phyloP scores from a whole-genome alignment of 2,329 filamentous ascomycete genomes.

The Epichloe elymi region DNA sequence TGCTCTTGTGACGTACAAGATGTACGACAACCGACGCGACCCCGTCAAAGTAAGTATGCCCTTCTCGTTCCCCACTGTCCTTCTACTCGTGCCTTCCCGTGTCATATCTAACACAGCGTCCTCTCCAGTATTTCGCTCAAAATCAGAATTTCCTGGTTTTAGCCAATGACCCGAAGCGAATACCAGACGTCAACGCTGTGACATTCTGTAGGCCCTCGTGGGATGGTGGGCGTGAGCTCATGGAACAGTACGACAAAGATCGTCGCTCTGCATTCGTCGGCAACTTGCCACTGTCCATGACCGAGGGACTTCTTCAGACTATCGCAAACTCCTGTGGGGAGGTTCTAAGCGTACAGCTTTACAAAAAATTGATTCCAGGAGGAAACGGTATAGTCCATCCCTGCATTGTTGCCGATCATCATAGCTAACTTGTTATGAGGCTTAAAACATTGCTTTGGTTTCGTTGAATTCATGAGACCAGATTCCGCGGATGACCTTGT shows the following conservation, averaged over 20 bases:
- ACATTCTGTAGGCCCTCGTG: neutral
- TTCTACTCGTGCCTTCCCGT: neutral
- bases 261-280: conserved; percentile 35
- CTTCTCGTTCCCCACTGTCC: neutral
- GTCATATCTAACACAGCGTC: neutral
- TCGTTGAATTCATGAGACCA: conserved; percentile 26
- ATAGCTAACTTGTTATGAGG: conserved; percentile 10
- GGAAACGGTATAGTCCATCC: neutral
- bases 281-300: conserved; percentile 26
- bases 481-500: conserved; percentile 25
- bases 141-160: conserved; percentile 12
- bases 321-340: conserved; percentile 26
- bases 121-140: conserved; percentile 5
- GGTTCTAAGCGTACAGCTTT: conserved; percentile 18
- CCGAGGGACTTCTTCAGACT: conserved; percentile 22
- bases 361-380: conserved; percentile 12
- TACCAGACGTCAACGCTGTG: neutral
- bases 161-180: conserved; percentile 13
- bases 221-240: conserved; percentile 9
- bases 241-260: conserved; percentile 28
- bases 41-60: conserved; percentile 29
- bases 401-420: neutral
- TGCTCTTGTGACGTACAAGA: conserved; percentile 35
- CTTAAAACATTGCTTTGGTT: conserved; percentile 18
- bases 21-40: conserved; percentile 38